Conservation (phyloP, 129 eudicot genomes). For the Helianthus tuberosus region DNA sequence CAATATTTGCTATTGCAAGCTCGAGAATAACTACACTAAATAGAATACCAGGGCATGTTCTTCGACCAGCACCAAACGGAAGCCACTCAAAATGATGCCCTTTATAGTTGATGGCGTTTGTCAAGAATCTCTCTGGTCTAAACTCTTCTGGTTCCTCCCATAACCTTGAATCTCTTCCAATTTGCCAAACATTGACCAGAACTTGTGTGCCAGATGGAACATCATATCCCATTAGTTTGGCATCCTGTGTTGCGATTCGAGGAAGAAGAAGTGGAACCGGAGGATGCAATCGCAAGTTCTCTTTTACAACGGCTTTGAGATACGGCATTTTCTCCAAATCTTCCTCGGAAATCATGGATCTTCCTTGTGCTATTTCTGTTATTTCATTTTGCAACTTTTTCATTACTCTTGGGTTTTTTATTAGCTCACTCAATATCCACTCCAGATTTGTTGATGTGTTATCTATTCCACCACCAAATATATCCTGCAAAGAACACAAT, state of each 20-base stretch:
- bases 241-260: conserved; percentile 14
- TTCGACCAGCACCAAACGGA: conserved; percentile 26
- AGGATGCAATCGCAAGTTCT: conserved; percentile 2
- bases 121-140: conserved; percentile 6
- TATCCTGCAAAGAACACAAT: no score
- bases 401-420: no score
- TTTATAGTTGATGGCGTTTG: conserved; percentile 1
- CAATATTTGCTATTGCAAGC: conserved; percentile 15
- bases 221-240: conserved; percentile 5
- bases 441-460: no score
- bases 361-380: conserved; percentile 12
- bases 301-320: conserved; percentile 21
- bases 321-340: conserved; percentile 12
- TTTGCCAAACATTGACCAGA: conserved; percentile 7
- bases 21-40: conserved; percentile 4
- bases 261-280: conserved; percentile 21
- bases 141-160: conserved; percentile 21
- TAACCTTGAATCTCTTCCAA: conserved; percentile 9
- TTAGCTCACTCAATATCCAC: no score
- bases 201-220: conserved; percentile 15
- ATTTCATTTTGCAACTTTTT: not conserved
- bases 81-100: conserved; percentile 9
- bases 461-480: no score
- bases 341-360: not conserved
- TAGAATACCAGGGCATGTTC: conserved; percentile 14